A percentile compares a stretch with the other conserved stretches of the same genome.
Conservation (phyloP, 371 early-diverging fungal genomes). For the Mycotypha africana region DNA sequence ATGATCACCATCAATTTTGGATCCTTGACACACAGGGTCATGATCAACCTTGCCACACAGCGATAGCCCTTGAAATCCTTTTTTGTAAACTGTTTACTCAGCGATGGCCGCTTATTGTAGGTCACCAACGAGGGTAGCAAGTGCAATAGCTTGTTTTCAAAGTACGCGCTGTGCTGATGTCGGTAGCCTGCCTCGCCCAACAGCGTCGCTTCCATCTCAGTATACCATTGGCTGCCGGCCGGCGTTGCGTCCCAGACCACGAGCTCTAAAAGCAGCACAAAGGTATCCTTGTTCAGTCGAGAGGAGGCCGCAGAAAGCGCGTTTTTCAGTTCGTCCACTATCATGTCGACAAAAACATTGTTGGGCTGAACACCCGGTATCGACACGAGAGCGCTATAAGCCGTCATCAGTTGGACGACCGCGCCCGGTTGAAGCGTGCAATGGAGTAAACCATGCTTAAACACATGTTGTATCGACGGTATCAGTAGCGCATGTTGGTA, state of each 20-base stretch:
- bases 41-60: conserved; percentile 29
- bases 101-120: conserved; percentile 30
- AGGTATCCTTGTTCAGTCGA: conserved; percentile 36
- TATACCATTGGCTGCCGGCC: conserved; percentile 29
- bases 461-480: conserved; percentile 30
- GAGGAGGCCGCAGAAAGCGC: conserved; percentile 8
- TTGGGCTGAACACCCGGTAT: conserved; percentile 23
- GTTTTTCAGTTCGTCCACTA: conserved; percentile 39
- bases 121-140: conserved; percentile 27
- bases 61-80: conserved; percentile 44
- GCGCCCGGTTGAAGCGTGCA: conserved; percentile 34
- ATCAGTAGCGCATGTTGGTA: conserved; percentile 30
- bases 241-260: conserved; percentile 35
- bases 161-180: conserved; percentile 21
- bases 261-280: conserved; percentile 39
- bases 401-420: conserved; percentile 32
- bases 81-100: conserved; percentile 37
- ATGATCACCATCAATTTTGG: conserved; percentile 21
- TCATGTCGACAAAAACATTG: conserved; percentile 37
- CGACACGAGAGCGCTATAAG: conserved; percentile 26
- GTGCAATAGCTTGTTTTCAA: conserved; percentile 20
- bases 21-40: conserved; percentile 27
- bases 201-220: conserved; percentile 22
- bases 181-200: conserved; percentile 9
- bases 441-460: conserved; percentile 38